Evolutionary conservation across 2,329 filamentous ascomycete genomes (phyloP).

Genomic region (Mycogone perniciosa): DNA sequence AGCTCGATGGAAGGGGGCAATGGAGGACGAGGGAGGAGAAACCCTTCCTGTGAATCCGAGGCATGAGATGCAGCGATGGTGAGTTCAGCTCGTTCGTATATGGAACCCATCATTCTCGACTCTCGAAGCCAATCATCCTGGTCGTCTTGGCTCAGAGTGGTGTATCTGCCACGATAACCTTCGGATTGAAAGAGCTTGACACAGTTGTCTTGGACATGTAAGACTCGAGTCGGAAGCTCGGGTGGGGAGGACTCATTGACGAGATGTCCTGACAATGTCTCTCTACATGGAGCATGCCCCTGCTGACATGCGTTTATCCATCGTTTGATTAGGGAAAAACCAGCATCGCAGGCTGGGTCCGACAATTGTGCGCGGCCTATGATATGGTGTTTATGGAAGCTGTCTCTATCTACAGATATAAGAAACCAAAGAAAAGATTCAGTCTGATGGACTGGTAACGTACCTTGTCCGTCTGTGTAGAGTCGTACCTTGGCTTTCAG

Average conservation of each 20-base stretch:
- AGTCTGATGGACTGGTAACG: not conserved
- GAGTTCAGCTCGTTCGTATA: constrained; percentile 16
- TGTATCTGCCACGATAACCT: constrained; percentile 7
- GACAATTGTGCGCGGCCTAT: constrained; percentile 8
- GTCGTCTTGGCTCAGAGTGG: constrained; percentile 14
- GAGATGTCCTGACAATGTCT: constrained; percentile 6
- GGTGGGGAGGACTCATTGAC: constrained; percentile 4
- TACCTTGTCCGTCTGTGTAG: constrained; percentile 5
- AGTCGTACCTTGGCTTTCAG: constrained; percentile 10
- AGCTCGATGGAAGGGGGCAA: constrained; percentile 8
- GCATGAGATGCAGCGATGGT: constrained; percentile 16
- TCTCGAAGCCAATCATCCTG: constrained; percentile 13
- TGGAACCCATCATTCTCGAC: constrained; percentile 14
- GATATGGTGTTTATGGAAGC: not conserved
- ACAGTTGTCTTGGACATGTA: not conserved
- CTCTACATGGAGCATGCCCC: constrained; percentile 4
- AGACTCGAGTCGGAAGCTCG: constrained; percentile 5
- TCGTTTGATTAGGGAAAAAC: constrained; percentile 2
- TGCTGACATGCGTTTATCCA: constrained; percentile 10
- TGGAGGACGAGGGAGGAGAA: constrained; percentile 6
- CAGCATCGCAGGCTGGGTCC: constrained; percentile 3
- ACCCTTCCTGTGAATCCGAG: constrained; percentile 7
- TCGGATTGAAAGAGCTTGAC: constrained; percentile 1
- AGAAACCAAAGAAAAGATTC: not conserved
- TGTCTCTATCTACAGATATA: constrained; percentile 1